These are phyloP conservation scores for Nakaseomyces sp. DNA, from an alignment of 1,139 yeast species.

Conservation along the genomic window DNA sequence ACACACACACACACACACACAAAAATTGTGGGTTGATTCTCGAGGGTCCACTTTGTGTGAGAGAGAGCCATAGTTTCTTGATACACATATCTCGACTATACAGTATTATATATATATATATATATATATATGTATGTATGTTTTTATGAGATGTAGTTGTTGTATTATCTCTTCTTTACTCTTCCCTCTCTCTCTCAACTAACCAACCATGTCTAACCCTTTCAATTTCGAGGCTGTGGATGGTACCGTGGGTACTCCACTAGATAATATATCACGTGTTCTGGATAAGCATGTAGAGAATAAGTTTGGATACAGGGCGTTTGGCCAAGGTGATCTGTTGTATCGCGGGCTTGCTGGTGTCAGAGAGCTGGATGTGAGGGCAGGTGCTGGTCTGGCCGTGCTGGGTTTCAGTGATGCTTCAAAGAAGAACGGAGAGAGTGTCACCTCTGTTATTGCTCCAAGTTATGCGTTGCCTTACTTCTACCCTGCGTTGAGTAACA, in stretches of 20 bases:
- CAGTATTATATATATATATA: too few species aligned
- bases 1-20: too few species aligned
- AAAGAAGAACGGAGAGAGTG: conserved; percentile 35
- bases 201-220: neutral
- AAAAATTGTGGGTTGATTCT: too few species aligned
- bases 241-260: conserved; percentile 6
- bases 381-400: conserved; percentile 77
- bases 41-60: too few species aligned
- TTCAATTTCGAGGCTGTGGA: neutral
- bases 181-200: too few species aligned
- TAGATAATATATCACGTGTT: conserved; percentile 48
- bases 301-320: conserved; percentile 61
- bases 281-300: conserved; percentile 54
- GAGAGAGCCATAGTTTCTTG: neutral
- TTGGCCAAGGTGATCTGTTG: conserved; percentile 52
- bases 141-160: too few species aligned
- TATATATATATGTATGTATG: too few species aligned
- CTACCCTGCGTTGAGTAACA: conserved; percentile 40
- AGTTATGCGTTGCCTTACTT: conserved; percentile 52
- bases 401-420: conserved; percentile 59
- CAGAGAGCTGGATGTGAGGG: conserved; percentile 55
- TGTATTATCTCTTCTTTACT: too few species aligned
- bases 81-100: too few species aligned
- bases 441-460: conserved; percentile 49
- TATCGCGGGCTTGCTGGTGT: conserved; percentile 45